phyloP scores from a whole-genome alignment of 2,329 filamentous ascomycete genomes.

The Xylariaceae sp. region DNA sequence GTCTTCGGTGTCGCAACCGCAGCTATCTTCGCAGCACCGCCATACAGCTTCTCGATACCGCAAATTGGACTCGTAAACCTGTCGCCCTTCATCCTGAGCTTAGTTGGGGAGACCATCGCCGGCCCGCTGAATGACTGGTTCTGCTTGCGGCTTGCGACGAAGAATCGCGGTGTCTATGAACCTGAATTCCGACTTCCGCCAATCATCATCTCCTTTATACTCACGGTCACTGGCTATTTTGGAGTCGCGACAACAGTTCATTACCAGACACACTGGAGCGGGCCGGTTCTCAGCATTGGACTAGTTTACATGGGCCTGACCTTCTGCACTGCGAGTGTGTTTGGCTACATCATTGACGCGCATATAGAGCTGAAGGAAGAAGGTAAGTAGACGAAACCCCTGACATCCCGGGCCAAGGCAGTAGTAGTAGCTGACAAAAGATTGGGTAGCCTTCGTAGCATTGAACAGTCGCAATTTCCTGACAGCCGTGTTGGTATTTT shows the following conservation, averaged over 20 bases:
- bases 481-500: slow-evolving; percentile 45
- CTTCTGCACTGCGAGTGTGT: slow-evolving; percentile 45
- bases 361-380: slow-evolving; percentile 45
- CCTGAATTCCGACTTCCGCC: slow-evolving; percentile 47
- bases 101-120: slow-evolving; percentile 43
- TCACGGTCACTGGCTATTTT: slow-evolving; percentile 44
- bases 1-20: slow-evolving; percentile 47
- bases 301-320: slow-evolving; percentile 47
- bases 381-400: slow-evolving; percentile 22
- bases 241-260: slow-evolving; percentile 45
- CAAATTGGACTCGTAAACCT: slow-evolving; percentile 49
- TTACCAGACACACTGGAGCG: slow-evolving; percentile 44
- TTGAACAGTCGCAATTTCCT: slow-evolving; percentile 48
- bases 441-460: slow-evolving; percentile 42
- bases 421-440: background rate
- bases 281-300: slow-evolving; percentile 46
- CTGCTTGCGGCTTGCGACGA: slow-evolving; percentile 43
- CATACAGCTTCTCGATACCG: slow-evolving; percentile 49
- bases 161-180: slow-evolving; percentile 50
- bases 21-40: slow-evolving; percentile 46
- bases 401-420: background rate
- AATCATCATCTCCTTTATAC: slow-evolving; percentile 38
- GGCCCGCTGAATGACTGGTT: slow-evolving; percentile 46
- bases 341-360: slow-evolving; percentile 48
- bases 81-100: slow-evolving; percentile 45